Evolutionary conservation across 2,329 filamentous ascomycete genomes (phyloP), one percentile per base, ranked within the genome.

Genomic region (Colletotrichum chlorophyti): DNA sequence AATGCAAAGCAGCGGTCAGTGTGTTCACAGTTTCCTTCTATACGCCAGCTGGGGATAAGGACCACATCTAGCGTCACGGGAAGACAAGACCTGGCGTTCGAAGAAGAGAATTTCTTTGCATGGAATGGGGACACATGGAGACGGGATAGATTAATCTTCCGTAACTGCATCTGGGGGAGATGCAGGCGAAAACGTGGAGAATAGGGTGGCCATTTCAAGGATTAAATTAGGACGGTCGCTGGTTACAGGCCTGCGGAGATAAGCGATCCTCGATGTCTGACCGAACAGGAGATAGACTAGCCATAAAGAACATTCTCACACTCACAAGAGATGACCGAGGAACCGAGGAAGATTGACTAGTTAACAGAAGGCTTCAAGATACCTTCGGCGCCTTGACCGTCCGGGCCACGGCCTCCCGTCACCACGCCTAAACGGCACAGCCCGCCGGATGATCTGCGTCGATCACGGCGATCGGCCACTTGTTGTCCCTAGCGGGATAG

Each of bases 171-270:
- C 27, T 15, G 11, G 55, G n/a, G 42, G 11, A 35, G 19, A 21
- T 58, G 53, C 53, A 19, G 11, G 40, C 6, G 19, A 26, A 14
- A 11, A 27, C 27, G 23, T 14, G 12, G 29, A 40, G 26, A 12
- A 11, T 21, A 34, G 35, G 27, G 15, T 29, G 24, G 26, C 27
- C 27, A 49, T 58, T 58, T 58, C 54, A 47, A 17, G 49, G 49
- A 41, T 34, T 38, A 17, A 11, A 32, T 40, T 37, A 19, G 43
- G 42, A 42, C 43, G 38, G 19, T 27, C 34, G 29, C 35, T 32
- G 23, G 32, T 46, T 23, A 31, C 6, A 23, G 21, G 9, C 14
- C 24, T 58, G 54, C 54, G 49, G 29, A 23, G 41, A 53, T n/a
- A 19, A 6, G 23, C n/a, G n/a, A n/a, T n/a, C n/a, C n/a, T 53